Base-by-base conservation (phyloP, 106 monocot species). In the Cymbidium sinense region DNA sequence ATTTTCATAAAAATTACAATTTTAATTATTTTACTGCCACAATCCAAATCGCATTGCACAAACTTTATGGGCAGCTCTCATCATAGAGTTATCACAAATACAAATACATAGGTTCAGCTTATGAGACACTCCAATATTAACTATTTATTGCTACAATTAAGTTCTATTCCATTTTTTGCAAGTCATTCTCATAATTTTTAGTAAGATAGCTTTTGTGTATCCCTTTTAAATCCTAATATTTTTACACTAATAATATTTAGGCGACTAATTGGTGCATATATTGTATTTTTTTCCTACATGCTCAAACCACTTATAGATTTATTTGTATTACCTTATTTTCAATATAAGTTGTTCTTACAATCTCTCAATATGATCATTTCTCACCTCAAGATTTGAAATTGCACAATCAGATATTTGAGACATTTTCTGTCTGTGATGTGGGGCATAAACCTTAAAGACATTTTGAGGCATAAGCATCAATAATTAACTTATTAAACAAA, bases 361-460 rank as follows among this genome's bases (percentile, higher is more conserved):
- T 67, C 67, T 67, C 8, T 67, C 31, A 31, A 67, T 31, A 67
- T 67, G 33, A 67, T 67, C 31, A 67, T 67, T 67, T 67, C 31
- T 67, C 6, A 58, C 6, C 23, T n/a, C 37, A 39, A 39, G 37
- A 39, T 4, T 39, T 39, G 37, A 39, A 39, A 39, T 0, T 39
- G 37, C 37, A 4, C 37, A 39, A 39, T 39, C 37, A 39, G 37
- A 39, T 1, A 0, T 39, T n/a, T 39, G 37, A 39, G 37, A 7
- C 37, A 39, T 39, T 39, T 39, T 7, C 7, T 39, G 7, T 39
- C 37, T 39, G 37, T 7, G 37, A 39, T 3, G 7, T 1, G 37
- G 7, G 37, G 37, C 37, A 39, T 39, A 39, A 39, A 39, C 37
- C n/a, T n/a, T n/a, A n/a, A n/a, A n/a, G n/a, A n/a, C n/a, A n/a